Evolutionary conservation across 2,329 filamentous ascomycete species (phyloP).

Genomic region (Verticillium klebahnii): DNA sequence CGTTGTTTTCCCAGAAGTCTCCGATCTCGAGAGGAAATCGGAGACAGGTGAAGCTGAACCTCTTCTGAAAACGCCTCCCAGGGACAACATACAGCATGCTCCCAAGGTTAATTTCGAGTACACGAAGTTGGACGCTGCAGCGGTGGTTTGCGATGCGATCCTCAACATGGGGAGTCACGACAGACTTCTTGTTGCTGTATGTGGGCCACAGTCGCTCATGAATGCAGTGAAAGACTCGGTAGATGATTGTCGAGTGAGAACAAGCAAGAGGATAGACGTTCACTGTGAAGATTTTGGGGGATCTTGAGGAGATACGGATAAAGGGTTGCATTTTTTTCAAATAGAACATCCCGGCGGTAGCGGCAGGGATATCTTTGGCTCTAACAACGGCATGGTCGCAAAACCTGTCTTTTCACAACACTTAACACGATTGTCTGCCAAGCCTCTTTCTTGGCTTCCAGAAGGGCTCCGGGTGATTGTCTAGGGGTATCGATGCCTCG

Average conservation of each 20-base stretch:
- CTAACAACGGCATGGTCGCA: no score
- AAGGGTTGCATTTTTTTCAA: no score
- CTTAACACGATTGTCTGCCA: no score
- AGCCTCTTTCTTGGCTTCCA: no score
- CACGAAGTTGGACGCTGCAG: background rate
- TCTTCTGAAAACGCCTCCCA: background rate
- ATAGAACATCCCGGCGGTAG: no score
- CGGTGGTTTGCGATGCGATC: background rate
- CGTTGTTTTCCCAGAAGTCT: background rate
- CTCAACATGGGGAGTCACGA: background rate
- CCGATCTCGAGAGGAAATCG: background rate
- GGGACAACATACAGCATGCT: no score
- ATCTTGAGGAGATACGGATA: background rate
- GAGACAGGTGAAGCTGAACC: background rate
- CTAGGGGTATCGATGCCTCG: no score
- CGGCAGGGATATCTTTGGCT: no score
- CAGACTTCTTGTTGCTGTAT: background rate
- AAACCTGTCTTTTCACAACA: no score
- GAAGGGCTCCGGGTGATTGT: no score
- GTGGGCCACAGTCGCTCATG: constrained; percentile 1
- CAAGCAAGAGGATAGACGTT: constrained; percentile 14
- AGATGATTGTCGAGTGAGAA: constrained; percentile 1
- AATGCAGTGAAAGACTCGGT: background rate
- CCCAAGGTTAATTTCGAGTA: background rate
- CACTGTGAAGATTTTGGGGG: background rate